These are phyloP conservation scores for Phaeoacremonium minimum DNA, from an alignment of 2,329 filamentous ascomycete genomes.

Conservation along the genomic window DNA sequence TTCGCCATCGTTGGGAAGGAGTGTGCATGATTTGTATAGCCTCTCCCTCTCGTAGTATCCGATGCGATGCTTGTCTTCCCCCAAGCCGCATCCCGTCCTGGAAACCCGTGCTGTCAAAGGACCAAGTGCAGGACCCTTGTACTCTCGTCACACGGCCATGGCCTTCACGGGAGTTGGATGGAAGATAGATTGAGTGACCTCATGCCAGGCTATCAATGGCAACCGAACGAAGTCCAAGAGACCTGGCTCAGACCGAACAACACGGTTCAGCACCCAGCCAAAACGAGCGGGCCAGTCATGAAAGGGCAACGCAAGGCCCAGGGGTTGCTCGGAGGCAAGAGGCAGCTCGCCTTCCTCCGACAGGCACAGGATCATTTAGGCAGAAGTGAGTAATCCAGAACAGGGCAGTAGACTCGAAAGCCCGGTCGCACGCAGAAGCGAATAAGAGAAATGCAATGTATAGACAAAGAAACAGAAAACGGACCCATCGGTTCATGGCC, in stretches of 20 bases:
- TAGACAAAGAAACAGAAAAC: background rate
- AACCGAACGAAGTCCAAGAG: background rate
- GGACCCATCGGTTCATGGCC: background rate
- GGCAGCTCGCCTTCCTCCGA: background rate
- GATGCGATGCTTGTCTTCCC: too few species aligned
- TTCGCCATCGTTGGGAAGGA: background rate
- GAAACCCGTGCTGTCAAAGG: too few species aligned
- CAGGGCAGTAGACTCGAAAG: too few species aligned
- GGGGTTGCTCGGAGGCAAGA: background rate
- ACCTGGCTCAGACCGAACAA: background rate
- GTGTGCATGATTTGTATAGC: background rate
- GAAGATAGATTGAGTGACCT: too few species aligned
- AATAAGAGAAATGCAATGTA: background rate
- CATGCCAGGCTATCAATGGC: background rate
- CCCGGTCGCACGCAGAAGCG: too few species aligned
- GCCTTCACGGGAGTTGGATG: too few species aligned
- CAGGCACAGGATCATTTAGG: background rate
- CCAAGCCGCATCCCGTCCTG: too few species aligned
- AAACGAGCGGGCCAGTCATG: background rate
- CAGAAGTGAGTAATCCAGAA: background rate
- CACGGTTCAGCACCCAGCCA: background rate
- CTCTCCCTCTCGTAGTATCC: background rate
- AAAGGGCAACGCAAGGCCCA: background rate
- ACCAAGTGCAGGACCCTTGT: too few species aligned
- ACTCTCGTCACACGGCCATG: too few species aligned